Percentiles rank a stretch among this genome's conserved stretches.
Conservation (phyloP, 768 basidiomycete species). For the Lactarius trivialis region DNA sequence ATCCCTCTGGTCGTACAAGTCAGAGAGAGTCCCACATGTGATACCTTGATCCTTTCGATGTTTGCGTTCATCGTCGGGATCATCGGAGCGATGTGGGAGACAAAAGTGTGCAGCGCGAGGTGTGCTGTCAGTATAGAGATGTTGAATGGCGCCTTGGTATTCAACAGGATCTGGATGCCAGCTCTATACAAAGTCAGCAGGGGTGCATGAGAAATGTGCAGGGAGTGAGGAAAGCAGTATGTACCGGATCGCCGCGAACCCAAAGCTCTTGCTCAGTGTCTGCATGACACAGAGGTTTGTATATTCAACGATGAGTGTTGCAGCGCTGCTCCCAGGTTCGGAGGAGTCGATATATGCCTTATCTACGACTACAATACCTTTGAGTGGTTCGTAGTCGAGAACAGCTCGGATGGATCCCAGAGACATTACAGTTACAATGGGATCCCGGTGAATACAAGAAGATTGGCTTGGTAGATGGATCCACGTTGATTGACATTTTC, state of each 20-base stretch:
- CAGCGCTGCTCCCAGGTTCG: slow-evolving; percentile 52
- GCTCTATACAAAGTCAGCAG: too few relatives aligned
- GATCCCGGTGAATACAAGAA: slow-evolving; percentile 96
- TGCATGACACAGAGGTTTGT: slow-evolving; percentile 89
- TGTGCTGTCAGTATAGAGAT: too few relatives aligned
- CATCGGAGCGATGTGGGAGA: slow-evolving; percentile 53
- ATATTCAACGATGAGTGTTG: slow-evolving; percentile 66
- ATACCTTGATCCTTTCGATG: slow-evolving; percentile 47
- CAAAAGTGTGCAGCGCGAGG: slow-evolving; percentile 73
- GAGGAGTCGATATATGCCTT: slow-evolving; percentile 98
- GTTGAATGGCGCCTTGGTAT: slow-evolving; percentile 97
- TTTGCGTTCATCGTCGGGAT: slow-evolving; percentile 63
- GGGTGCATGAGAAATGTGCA: not conserved
- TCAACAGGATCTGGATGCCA: slow-evolving; percentile 82
- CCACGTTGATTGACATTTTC: slow-evolving; percentile 57
- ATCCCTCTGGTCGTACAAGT: slow-evolving; percentile 42
- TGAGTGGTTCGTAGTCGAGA: slow-evolving; percentile 72
- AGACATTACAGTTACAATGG: slow-evolving; percentile 77
- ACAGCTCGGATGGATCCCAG: slow-evolving; percentile 62
- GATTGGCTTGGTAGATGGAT: slow-evolving; percentile 80
- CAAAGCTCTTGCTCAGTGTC: slow-evolving; percentile 94
- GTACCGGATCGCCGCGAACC: slow-evolving; percentile 92
- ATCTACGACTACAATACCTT: slow-evolving; percentile 87
- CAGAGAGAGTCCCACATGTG: slow-evolving; percentile 44
- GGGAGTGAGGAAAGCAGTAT: slow-evolving; percentile 23